Conservation (phyloP, 345 rosid species). For the Hevea brasiliensis region DNA sequence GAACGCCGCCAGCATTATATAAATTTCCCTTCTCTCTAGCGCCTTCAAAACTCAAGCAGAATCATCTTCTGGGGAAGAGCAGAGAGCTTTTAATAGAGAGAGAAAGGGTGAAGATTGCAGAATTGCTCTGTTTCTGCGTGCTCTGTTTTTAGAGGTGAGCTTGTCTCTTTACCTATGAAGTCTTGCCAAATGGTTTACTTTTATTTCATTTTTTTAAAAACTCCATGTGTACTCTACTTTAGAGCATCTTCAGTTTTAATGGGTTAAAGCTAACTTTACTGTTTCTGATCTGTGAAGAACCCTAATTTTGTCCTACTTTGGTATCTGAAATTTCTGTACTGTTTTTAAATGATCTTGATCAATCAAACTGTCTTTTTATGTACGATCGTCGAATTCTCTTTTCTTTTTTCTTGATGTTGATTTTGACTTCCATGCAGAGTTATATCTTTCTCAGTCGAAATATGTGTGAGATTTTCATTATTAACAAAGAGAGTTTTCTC, state of each 20-base stretch:
- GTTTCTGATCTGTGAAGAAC: conserved; percentile 17
- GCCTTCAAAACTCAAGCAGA: conserved; percentile 8
- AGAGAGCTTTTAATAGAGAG: neutral
- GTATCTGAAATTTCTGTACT: neutral
- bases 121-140: neutral
- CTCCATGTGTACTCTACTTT: conserved; percentile 10
- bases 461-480: too few relatives aligned
- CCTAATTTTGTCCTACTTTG: conserved; percentile 16
- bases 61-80: conserved; percentile 25
- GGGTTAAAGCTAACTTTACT: conserved; percentile 36
- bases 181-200: neutral
- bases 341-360: neutral
- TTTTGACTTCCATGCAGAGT: too few relatives aligned
- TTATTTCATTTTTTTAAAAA: neutral
- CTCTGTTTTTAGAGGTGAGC: conserved; percentile 16
- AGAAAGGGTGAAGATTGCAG: conserved; percentile 1
- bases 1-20: conserved; percentile 17
- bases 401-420: neutral
- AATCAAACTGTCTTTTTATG: neutral
- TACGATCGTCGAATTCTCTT: neutral
- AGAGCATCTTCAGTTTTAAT: conserved; percentile 19
- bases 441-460: too few relatives aligned
- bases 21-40: neutral
- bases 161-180: neutral
- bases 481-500: too few relatives aligned